phyloP scores from a whole-genome alignment of 768 basidiomycete genomes.

The Psilocybe tampanensis region DNA sequence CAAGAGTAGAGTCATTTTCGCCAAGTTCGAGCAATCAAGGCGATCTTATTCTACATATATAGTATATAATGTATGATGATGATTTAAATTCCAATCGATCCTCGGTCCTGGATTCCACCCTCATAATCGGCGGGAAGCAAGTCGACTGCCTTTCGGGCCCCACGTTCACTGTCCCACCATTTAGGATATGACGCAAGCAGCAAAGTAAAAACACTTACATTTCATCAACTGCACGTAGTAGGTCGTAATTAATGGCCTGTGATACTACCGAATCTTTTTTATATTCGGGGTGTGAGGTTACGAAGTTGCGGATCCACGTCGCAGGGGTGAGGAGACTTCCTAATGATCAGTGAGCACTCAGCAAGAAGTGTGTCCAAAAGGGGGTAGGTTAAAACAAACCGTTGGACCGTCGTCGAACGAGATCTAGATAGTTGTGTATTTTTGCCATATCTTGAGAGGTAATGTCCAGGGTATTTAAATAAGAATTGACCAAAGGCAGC shows the following conservation, averaged over 20 bases:
- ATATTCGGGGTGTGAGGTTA: conserved; percentile 89
- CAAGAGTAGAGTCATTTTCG: too few species aligned
- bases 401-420: conserved; percentile 77
- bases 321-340: conserved; percentile 86
- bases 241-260: conserved; percentile 92
- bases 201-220: conserved; percentile 59
- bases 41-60: neutral
- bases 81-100: conserved; percentile 42
- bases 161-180: conserved; percentile 58
- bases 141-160: conserved; percentile 59
- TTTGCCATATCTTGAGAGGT: conserved; percentile 57
- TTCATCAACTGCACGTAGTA: conserved; percentile 86
- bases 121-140: conserved; percentile 66
- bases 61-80: neutral
- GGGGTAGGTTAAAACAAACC: conserved; percentile 38
- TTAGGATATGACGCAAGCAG: neutral
- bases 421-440: conserved; percentile 77
- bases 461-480: conserved; percentile 85
- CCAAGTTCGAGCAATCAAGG: too few species aligned
- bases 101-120: conserved; percentile 47
- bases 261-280: conserved; percentile 91
- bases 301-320: conserved; percentile 92
- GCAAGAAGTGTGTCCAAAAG: too few species aligned
- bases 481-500: conserved; percentile 78
- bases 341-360: conserved; percentile 27